Percentiles rank a stretch among this genome's conserved stretches.
Evolutionary conservation across 768 basidiomycete species (phyloP).

Genomic region (Tricholoma furcatifolium): DNA sequence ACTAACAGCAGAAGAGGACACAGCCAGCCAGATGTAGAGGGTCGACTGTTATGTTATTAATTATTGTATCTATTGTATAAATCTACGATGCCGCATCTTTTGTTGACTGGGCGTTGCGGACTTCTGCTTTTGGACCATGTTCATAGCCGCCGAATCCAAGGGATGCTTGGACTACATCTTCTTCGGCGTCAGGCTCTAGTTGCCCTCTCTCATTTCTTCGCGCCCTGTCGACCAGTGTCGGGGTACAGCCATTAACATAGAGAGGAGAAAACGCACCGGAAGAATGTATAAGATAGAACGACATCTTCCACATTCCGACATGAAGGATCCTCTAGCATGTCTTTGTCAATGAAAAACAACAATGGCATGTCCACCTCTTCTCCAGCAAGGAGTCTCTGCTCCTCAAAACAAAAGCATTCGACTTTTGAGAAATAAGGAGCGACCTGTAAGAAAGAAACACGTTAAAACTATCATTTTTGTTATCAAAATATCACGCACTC

Average conservation of each 20-base stretch:
- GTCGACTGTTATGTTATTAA: constrained; percentile 3
- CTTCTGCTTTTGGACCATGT: constrained; percentile 41
- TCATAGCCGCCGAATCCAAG: constrained; percentile 73
- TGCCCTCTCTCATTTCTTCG: constrained; percentile 83
- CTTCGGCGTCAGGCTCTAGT: constrained; percentile 85
- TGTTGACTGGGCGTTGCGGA: constrained; percentile 13
- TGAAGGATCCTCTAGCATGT: constrained; percentile 89
- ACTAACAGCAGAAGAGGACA: neutral
- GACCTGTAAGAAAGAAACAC: constrained; percentile 49
- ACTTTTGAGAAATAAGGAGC: constrained; percentile 99
- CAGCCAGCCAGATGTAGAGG: neutral
- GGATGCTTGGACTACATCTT: constrained; percentile 76
- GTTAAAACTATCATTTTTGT: neutral
- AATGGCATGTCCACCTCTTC: constrained; percentile 99
- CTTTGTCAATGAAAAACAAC: constrained; percentile 98
- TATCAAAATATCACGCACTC: constrained; percentile 50
- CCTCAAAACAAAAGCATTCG: constrained; percentile 99
- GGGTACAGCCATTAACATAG: no score
- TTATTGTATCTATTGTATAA: constrained; percentile 2
- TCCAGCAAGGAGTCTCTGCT: constrained; percentile 89
- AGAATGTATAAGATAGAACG: constrained; percentile 96
- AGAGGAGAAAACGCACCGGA: constrained; percentile 58
- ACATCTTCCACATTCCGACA: constrained; percentile 88
- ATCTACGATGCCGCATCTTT: constrained; percentile 9
- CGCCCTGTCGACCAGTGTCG: constrained; percentile 50